Evolutionary conservation across 768 basidiomycete species (phyloP).

Genomic region (Russula dissimulans): DNA sequence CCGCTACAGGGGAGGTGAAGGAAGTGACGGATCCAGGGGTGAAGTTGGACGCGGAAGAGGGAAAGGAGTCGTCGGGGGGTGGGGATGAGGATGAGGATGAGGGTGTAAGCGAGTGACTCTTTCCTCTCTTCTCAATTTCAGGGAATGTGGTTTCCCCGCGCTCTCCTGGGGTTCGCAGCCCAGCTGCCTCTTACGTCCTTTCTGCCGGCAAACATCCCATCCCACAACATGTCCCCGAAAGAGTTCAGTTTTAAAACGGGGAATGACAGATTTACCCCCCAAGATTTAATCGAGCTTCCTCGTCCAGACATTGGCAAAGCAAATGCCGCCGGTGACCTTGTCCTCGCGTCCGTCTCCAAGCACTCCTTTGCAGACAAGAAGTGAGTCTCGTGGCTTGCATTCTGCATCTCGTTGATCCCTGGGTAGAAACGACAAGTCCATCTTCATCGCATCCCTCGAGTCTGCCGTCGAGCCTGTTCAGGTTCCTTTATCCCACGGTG

Average conservation of each 20-base stretch:
- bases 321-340: slow-evolving; percentile 60
- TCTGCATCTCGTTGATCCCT: neutral
- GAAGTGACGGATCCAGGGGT: slow-evolving; percentile 43
- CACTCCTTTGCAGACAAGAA: slow-evolving; percentile 67
- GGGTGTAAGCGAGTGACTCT: slow-evolving; percentile 42
- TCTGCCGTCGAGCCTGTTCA: slow-evolving; percentile 40
- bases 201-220: slow-evolving; percentile 21
- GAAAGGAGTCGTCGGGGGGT: slow-evolving; percentile 32
- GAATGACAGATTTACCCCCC: slow-evolving; percentile 55
- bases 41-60: slow-evolving; percentile 29
- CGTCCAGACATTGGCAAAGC: slow-evolving; percentile 60
- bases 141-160: slow-evolving; percentile 42
- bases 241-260: slow-evolving; percentile 54
- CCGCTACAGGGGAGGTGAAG: slow-evolving; percentile 52
- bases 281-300: slow-evolving; percentile 58
- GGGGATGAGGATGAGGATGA: slow-evolving; percentile 28
- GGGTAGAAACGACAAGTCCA: slow-evolving; percentile 58
- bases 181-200: slow-evolving; percentile 38
- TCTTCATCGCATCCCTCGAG: slow-evolving; percentile 53
- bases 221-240: slow-evolving; percentile 19
- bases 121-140: neutral
- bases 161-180: slow-evolving; percentile 45
- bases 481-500: slow-evolving; percentile 56
- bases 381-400: slow-evolving; percentile 29
- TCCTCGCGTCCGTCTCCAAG: slow-evolving; percentile 54